Evolutionary conservation across 352 stramenopile genomes (phyloP).

Genomic region (Phytophthora hybrid): DNA sequence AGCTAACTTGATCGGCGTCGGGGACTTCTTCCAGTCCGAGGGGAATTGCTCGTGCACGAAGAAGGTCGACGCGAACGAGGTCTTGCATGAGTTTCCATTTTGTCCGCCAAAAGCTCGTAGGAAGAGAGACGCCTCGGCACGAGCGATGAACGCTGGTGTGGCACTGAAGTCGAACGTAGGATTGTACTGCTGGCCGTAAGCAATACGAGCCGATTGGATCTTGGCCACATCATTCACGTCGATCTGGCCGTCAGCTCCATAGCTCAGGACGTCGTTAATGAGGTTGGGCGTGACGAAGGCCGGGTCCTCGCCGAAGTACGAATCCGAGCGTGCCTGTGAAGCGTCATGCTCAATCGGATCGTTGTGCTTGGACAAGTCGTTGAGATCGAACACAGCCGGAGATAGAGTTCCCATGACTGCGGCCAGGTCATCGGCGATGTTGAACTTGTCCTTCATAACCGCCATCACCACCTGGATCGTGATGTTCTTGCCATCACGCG

Average conservation of each 20-base stretch:
- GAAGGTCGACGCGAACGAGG: slow-evolving; percentile 18
- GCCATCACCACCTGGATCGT: slow-evolving; percentile 22
- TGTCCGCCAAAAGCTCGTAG: slow-evolving; percentile 4
- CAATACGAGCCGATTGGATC: slow-evolving; percentile 1
- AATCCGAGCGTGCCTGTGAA: slow-evolving; percentile 16
- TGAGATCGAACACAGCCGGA: slow-evolving; percentile 17
- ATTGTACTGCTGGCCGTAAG: slow-evolving; percentile 17
- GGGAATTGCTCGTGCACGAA: slow-evolving; percentile 26
- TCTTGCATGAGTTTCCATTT: slow-evolving; percentile 14
- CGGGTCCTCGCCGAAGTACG: slow-evolving; percentile 22
- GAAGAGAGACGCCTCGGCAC: slow-evolving; percentile 8
- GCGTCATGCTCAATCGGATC: slow-evolving; percentile 22
- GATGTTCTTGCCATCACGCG: slow-evolving; percentile 44
- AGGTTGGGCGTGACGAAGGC: slow-evolving; percentile 7
- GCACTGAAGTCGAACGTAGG: slow-evolving; percentile 10
- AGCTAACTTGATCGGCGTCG: slow-evolving; percentile 14
- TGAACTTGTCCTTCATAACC: slow-evolving; percentile 39
- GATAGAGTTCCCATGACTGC: slow-evolving; percentile 19
- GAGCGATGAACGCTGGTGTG: slow-evolving; percentile 11
- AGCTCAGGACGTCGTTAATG: slow-evolving; percentile 5
- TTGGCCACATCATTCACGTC: slow-evolving; percentile 18
- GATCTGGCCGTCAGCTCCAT: slow-evolving; percentile 13
- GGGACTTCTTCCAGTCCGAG: slow-evolving; percentile 11
- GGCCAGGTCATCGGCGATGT: slow-evolving; percentile 30
- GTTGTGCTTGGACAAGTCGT: slow-evolving; percentile 26